phyloP scores from a whole-genome alignment of 2,329 filamentous ascomycete genomes.

The Monilinia vaccinii-corymbosi region DNA sequence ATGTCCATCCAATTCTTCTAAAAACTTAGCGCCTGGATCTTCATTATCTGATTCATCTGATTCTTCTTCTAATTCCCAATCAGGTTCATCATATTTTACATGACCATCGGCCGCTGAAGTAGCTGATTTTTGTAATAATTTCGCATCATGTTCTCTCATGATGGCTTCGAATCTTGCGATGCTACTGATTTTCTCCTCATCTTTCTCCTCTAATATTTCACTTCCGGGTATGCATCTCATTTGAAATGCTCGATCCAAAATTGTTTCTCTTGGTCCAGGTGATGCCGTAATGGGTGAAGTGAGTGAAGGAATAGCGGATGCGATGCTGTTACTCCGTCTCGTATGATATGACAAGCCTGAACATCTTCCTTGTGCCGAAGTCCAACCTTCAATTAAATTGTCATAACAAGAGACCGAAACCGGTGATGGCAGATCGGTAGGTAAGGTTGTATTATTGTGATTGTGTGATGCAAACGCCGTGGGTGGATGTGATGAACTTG shows the following conservation, averaged over 20 bases:
- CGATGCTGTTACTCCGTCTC: slow-evolving; percentile 44
- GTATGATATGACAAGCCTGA: slow-evolving; percentile 47
- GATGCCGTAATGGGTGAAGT: slow-evolving; percentile 26
- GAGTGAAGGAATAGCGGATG: slow-evolving; percentile 37
- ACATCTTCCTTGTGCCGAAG: slow-evolving; percentile 48
- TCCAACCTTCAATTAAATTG: slow-evolving; percentile 54
- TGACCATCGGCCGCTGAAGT: slow-evolving; percentile 5
- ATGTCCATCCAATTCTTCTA: slow-evolving; percentile 15
- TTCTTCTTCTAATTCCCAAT: slow-evolving; percentile 26
- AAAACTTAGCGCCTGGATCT: slow-evolving; percentile 31
- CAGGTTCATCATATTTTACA: slow-evolving; percentile 25
- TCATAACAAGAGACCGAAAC: slow-evolving; percentile 42
- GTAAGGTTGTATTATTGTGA: slow-evolving; percentile 40
- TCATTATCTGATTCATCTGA: slow-evolving; percentile 33
- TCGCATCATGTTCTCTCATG: slow-evolving; percentile 51
- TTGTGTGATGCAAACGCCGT: slow-evolving; percentile 41
- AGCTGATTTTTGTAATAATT: slow-evolving; percentile 26
- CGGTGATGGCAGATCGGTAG: slow-evolving; percentile 48
- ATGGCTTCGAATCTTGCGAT: slow-evolving; percentile 56
- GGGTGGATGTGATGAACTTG: slow-evolving; percentile 31
- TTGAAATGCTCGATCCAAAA: slow-evolving; percentile 58
- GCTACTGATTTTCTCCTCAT: slow-evolving; percentile 55
- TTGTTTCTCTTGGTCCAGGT: slow-evolving; percentile 51
- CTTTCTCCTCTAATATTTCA: slow-evolving; percentile 36
- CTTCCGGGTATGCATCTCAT: slow-evolving; percentile 54